Conservation (phyloP, 2,329 filamentous ascomycete species). For the Bipolaris zeicola region DNA sequence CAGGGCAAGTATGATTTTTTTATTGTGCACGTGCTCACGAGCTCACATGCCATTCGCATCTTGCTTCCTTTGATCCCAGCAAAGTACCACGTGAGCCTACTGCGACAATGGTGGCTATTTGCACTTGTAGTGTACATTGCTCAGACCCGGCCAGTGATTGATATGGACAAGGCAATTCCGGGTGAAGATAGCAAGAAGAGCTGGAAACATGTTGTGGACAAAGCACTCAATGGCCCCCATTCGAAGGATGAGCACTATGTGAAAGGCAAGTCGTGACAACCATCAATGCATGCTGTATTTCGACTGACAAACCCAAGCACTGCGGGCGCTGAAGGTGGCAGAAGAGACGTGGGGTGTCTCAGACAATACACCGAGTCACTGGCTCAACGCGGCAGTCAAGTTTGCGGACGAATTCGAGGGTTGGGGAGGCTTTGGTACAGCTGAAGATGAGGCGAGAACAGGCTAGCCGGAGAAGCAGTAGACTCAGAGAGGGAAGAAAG, state of each 20-base stretch:
- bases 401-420: conserved; percentile 76
- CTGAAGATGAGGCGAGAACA: conserved; percentile 30
- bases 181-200: conserved; percentile 65
- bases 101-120: conserved; percentile 90
- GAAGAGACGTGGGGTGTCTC: conserved; percentile 69
- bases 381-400: conserved; percentile 70
- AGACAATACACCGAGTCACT: conserved; percentile 65
- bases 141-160: conserved; percentile 73
- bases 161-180: conserved; percentile 65
- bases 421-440: conserved; percentile 61
- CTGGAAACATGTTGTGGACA: conserved; percentile 78
- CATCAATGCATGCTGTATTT: background rate
- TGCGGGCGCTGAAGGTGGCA: conserved; percentile 76
- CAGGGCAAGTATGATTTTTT: conserved; percentile 76
- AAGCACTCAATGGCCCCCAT: conserved; percentile 71
- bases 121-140: conserved; percentile 77
- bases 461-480: conserved; percentile 27
- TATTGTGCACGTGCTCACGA: conserved; percentile 77
- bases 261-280: conserved; percentile 63
- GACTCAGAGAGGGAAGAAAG: background rate
- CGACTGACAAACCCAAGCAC: conserved; percentile 52
- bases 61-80: conserved; percentile 77
- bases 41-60: conserved; percentile 83
- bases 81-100: conserved; percentile 72
- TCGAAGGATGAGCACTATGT: conserved; percentile 81